Conservation (phyloP, 2,329 filamentous ascomycete genomes). For the Daldinia sp. region DNA sequence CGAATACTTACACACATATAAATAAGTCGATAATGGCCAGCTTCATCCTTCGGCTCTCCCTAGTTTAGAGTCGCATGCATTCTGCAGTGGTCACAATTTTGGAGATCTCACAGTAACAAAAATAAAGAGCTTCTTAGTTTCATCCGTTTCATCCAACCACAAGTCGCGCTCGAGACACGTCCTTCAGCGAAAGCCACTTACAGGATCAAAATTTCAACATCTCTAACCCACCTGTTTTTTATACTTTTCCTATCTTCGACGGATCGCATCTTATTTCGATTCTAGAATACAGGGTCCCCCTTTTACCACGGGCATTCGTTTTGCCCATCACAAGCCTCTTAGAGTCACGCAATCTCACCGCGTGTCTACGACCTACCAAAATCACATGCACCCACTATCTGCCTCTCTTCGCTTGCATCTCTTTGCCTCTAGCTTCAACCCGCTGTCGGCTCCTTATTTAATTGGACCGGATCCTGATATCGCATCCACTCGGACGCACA, state of each 20-base stretch:
- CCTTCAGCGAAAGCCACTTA: constrained; percentile 46
- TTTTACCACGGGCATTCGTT: not conserved
- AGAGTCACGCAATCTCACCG: constrained; percentile 35
- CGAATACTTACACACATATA: not conserved
- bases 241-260: constrained; percentile 30
- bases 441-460: constrained; percentile 26
- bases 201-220: constrained; percentile 44
- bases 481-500: constrained; percentile 32
- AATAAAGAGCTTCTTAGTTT: constrained; percentile 35
- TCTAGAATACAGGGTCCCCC: not conserved
- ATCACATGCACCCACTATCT: constrained; percentile 38
- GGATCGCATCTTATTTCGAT: constrained; percentile 13
- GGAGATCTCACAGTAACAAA: constrained; percentile 14
- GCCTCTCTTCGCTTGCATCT: constrained; percentile 11
- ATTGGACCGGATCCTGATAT: constrained; percentile 33
- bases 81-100: constrained; percentile 15
- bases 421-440: constrained; percentile 27
- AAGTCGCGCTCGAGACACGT: constrained; percentile 49
- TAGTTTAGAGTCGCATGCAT: constrained; percentile 27
- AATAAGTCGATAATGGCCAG: not conserved
- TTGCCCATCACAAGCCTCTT: constrained; percentile 32
- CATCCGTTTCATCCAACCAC: constrained; percentile 50
- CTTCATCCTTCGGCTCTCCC: constrained; percentile 1
- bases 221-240: constrained; percentile 34
- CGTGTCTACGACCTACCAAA: constrained; percentile 35